Base-by-base conservation (phyloP, 805 yeast genomes). In the Metschnikowia cerradonensis region DNA sequence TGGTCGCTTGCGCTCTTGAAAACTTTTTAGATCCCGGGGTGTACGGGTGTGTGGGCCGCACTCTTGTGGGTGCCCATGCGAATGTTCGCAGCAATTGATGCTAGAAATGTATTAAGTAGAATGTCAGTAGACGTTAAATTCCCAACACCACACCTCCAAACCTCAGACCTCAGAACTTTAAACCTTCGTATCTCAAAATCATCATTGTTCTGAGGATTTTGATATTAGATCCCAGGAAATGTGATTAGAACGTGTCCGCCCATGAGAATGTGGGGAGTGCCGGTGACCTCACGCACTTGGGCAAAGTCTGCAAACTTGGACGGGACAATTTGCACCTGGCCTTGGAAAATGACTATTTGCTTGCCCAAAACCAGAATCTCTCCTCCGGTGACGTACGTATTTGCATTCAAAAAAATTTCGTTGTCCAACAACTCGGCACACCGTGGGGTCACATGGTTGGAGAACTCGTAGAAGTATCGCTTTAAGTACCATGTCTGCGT, bases 401-500 rank as follows among this genome's bases (percentile, higher is more conserved):
- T 60, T 1, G 75, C 57, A 54, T 72, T 65, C 19, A 55, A 45
- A 67, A 56, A 42, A 19, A 51, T 52, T 8, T 65, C 48, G 34
- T 53, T 49, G 20, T 63, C 57, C 40, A 64, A 60, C 15, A 54
- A 50, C 3, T 65, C 61, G 14, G 62, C 59, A 15, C 68, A 54
- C 2, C 58, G 59, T 36, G 64, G 63, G 23, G 62, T 52, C 11
- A 67, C 50, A 50, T 41, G 37, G 22, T 54, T 53, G 26, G 57
- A 35, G 17, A 58, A 50, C 31, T 72, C 73, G 49, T 61, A 67
- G 53, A 61, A 66, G 56, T 67, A 72, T 43, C 66, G 62, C 46
- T 64, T 54, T 56, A 70, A 73, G 47, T 66, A 63, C 77, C 77
- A 73, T 5, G 70, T 68, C 52, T 71, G 76, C 3, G 77, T 68